A percentile compares a stretch with the other conserved stretches of the same genome.
These are phyloP conservation scores for Hygrophorus pudorinus DNA, from an alignment of 768 basidiomycete genomes.

Conservation along the genomic window DNA sequence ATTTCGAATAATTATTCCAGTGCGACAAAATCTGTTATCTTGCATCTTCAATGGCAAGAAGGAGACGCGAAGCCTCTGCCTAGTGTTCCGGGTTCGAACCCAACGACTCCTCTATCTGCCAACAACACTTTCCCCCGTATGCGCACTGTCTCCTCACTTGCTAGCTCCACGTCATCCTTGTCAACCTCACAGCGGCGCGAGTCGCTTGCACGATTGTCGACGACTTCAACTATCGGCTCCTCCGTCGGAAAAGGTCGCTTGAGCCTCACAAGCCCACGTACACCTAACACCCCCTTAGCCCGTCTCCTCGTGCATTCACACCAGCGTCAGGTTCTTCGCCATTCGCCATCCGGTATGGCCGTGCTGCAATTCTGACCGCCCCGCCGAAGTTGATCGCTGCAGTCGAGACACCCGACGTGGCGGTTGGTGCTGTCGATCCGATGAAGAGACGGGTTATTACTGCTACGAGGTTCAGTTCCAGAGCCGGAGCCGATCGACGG, in stretches of 20 bases:
- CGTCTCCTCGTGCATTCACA: constrained; percentile 32
- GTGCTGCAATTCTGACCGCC: constrained; percentile 69
- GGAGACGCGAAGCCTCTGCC: constrained; percentile 24
- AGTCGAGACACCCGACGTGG: constrained; percentile 82
- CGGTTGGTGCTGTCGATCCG: constrained; percentile 82
- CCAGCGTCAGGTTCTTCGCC: constrained; percentile 36
- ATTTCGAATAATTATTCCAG: constrained; percentile 24
- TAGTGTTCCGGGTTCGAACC: neutral
- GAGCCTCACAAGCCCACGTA: constrained; percentile 26
- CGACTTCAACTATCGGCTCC: constrained; percentile 13
- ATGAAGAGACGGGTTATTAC: constrained; percentile 77
- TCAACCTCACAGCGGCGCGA: constrained; percentile 32
- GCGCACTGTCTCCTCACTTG: constrained; percentile 41
- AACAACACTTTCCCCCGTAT: constrained; percentile 19
- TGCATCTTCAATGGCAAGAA: constrained; percentile 84
- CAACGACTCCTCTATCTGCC: neutral
- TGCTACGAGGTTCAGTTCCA: constrained; percentile 78
- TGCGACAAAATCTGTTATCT: constrained; percentile 83
- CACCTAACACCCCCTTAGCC: constrained; percentile 40
- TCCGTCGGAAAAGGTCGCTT: constrained; percentile 30
- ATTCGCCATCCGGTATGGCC: too few species aligned
- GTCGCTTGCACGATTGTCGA: constrained; percentile 27
- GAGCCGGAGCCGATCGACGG: constrained; percentile 72
- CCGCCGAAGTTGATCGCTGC: constrained; percentile 78
- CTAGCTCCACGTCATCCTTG: constrained; percentile 42